Base-by-base conservation (phyloP, 2,329 filamentous ascomycete genomes). In the Verruconis gallopava region DNA sequence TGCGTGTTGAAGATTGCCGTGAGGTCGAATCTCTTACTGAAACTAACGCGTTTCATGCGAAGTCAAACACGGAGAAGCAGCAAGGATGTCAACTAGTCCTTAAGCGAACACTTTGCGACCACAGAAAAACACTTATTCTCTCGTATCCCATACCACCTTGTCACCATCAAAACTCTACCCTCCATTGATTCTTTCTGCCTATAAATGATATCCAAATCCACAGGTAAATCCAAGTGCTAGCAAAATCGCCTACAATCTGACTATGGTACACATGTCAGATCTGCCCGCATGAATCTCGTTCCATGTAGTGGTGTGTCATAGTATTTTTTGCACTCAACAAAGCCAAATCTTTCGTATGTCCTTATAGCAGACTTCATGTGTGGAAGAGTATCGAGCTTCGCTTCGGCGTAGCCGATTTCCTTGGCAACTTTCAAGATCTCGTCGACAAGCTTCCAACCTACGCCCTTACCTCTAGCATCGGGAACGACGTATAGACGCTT, bases 401-500 rank as follows among this genome's bases (percentile, higher is more conserved):
- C 66, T 44, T 68, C 65, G 6, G 50, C 47, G 51, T 77, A 78
- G 0, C 68, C 69, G 34, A 70, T 43, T 4, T 58, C 50, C 44
- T 51, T 60, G 17, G 72, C 74, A 22, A 58, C 55, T 4, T 53
- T 51, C 4, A 77, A 50, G 3, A 68, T 61, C 0, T 52, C 55
- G 36, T 63, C 54, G 3, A 72, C 62, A 14, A 78, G 55, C 3
- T 58, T 56, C 39, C 60, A 62, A 1, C 72, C 72, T 1, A 72
- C 51, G 0, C 72, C 70, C 11, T 61, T 48, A 2, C 72, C 68
- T 18, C 73, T 64, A 1, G 64, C 63, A 32, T 57, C 50, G 0
- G 68, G 68, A 2, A 56, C 46, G 5, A 73, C 63, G 48, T 73
- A 78, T 0, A 78, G 58, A 1, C 73, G 62, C 52, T 78, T 78